Conservation (phyloP, 2,329 filamentous ascomycete genomes). For the Cordyceps militaris region DNA sequence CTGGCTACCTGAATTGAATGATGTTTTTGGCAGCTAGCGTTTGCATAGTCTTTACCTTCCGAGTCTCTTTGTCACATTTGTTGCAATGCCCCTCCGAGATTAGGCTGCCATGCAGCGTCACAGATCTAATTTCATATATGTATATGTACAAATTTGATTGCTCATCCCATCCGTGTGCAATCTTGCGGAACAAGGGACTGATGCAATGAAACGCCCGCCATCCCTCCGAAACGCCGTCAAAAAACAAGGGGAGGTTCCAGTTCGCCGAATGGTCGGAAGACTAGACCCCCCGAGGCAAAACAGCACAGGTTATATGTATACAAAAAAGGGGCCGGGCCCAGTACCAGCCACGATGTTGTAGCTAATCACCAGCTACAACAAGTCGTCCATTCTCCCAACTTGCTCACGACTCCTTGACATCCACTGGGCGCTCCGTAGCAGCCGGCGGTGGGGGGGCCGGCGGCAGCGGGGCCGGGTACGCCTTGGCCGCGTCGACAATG, state of each 20-base stretch:
- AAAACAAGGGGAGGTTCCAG: neutral
- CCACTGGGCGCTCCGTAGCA: constrained; percentile 6
- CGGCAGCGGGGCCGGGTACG: constrained; percentile 26
- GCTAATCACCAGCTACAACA: no score
- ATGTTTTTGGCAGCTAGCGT: no score
- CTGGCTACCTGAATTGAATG: no score
- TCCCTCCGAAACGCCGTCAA: neutral
- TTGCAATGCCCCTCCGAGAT: no score
- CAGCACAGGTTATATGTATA: neutral
- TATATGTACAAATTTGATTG: neutral
- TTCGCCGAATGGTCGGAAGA: neutral
- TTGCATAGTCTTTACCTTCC: no score
- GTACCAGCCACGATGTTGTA: no score
- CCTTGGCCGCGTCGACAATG: constrained; percentile 55
- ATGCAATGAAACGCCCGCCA: neutral
- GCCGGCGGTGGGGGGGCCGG: constrained; percentile 14
- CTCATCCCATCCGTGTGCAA: neutral
- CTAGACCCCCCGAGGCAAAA: neutral
- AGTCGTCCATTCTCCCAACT: no score
- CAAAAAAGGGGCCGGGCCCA: no score
- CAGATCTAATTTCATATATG: neutral
- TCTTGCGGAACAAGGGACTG: neutral
- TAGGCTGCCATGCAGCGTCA: neutral
- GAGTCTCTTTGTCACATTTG: no score
- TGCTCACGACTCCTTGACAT: no score